Conservation (phyloP, 1,284 basidiomycete genomes). For the Sutorius eximius region DNA sequence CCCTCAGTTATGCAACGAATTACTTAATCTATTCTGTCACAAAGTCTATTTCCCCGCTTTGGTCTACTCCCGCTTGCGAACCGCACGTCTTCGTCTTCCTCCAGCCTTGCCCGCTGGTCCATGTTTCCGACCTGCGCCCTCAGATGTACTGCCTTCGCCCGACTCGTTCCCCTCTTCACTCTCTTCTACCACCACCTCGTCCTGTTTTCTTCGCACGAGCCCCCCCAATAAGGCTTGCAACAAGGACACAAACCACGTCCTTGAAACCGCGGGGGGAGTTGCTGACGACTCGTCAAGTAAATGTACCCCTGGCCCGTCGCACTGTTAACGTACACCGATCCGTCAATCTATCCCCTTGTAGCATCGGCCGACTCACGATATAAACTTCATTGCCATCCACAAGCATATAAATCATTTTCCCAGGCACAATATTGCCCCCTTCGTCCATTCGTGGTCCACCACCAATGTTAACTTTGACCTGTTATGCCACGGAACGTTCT, state of each 20-base stretch:
- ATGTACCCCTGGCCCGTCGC: slow-evolving; percentile 52
- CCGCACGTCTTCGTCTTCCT: slow-evolving; percentile 58
- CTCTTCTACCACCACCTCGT: slow-evolving; percentile 5
- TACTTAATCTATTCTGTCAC: neutral
- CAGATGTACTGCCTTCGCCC: slow-evolving; percentile 37
- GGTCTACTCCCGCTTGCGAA: slow-evolving; percentile 37
- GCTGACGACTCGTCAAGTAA: slow-evolving; percentile 51
- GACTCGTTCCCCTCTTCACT: slow-evolving; percentile 27
- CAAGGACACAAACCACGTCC: slow-evolving; percentile 54
- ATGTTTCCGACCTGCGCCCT: slow-evolving; percentile 24
- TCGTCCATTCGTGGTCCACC: slow-evolving; percentile 52
- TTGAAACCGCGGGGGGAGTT: slow-evolving; percentile 43
- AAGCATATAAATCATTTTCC: slow-evolving; percentile 70
- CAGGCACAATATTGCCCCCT: slow-evolving; percentile 50
- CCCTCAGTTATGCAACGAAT: neutral
- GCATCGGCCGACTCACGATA: slow-evolving; percentile 52
- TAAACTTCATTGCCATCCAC: slow-evolving; percentile 71
- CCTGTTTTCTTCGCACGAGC: slow-evolving; percentile 27
- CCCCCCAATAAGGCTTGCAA: slow-evolving; percentile 38
- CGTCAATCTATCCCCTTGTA: slow-evolving; percentile 13
- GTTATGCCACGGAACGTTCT: slow-evolving; percentile 8
- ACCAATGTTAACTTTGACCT: slow-evolving; percentile 73
- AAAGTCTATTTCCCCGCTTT: slow-evolving; percentile 22
- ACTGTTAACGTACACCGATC: slow-evolving; percentile 30
- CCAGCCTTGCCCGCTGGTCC: slow-evolving; percentile 50